phyloP scores from a whole-genome alignment of 2,329 filamentous ascomycete species.

The Botryotinia calthae region DNA sequence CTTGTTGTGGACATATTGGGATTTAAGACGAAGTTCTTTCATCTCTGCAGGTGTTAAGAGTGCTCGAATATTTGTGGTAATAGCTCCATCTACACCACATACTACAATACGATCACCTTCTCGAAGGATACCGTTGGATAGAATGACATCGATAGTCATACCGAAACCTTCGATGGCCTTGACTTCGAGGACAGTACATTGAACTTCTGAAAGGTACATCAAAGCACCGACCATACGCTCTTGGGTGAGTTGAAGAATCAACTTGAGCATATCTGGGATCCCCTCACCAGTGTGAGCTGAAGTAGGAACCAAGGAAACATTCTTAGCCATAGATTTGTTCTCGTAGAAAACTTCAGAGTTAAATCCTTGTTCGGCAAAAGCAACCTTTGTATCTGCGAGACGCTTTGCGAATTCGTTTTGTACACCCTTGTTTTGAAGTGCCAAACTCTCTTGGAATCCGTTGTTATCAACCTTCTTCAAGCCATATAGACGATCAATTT shows the following conservation, averaged over 20 bases:
- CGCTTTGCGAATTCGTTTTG: slow-evolving; percentile 93
- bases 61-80: slow-evolving; percentile 91
- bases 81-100: slow-evolving; percentile 94
- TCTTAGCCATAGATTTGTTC: slow-evolving; percentile 94
- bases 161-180: slow-evolving; percentile 99
- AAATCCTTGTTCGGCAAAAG: slow-evolving; percentile 95
- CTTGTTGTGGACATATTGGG: slow-evolving; percentile 97
- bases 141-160: slow-evolving; percentile 95
- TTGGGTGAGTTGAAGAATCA: slow-evolving; percentile 87
- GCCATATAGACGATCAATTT: slow-evolving; percentile 98
- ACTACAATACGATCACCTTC: slow-evolving; percentile 94
- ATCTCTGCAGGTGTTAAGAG: slow-evolving; percentile 89
- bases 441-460: slow-evolving; percentile 89
- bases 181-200: slow-evolving; percentile 96
- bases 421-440: slow-evolving; percentile 85
- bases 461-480: slow-evolving; percentile 99
- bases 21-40: slow-evolving; percentile 93
- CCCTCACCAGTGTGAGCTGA: slow-evolving; percentile 98
- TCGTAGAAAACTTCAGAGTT: slow-evolving; percentile 96
- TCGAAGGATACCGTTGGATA: slow-evolving; percentile 90
- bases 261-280: slow-evolving; percentile 97
- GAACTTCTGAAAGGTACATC: slow-evolving; percentile 98
- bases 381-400: slow-evolving; percentile 85
- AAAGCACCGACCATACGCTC: slow-evolving; percentile 95
- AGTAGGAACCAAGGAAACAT: slow-evolving; percentile 94